Conservation (phyloP, 1,284 basidiomycete species). For the Clitocybe nebularis region DNA sequence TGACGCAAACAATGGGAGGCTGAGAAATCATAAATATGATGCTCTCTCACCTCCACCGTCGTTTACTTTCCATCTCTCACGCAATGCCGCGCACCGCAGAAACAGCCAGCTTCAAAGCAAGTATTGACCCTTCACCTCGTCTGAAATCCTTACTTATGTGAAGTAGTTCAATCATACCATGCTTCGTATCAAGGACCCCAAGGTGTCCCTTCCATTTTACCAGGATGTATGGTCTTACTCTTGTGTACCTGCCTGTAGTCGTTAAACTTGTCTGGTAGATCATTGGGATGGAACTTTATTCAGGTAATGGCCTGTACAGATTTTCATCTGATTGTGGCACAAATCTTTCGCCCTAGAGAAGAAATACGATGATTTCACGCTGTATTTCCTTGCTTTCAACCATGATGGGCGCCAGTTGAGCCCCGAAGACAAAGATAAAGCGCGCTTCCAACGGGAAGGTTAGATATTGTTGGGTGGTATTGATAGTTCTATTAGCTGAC, state of each 20-base stretch:
- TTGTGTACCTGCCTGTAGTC: too few relatives aligned
- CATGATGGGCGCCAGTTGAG: constrained; percentile 46
- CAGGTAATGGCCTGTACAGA: constrained; percentile 38
- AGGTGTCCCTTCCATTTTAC: constrained; percentile 76
- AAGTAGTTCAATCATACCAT: constrained; percentile 91
- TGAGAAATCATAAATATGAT: not conserved
- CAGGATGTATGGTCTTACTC: constrained; percentile 60
- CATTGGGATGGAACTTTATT: constrained; percentile 86
- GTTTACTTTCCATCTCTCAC: not conserved
- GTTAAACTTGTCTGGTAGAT: constrained; percentile 31
- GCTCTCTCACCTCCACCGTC: not conserved
- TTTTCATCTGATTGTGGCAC: constrained; percentile 5
- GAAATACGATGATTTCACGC: constrained; percentile 59
- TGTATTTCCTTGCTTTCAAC: constrained; percentile 82
- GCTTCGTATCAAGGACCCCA: constrained; percentile 88
- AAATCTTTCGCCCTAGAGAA: constrained; percentile 35
- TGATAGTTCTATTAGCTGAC: not conserved
- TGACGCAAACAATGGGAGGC: not conserved
- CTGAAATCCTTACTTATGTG: too few relatives aligned
- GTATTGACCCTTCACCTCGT: not conserved
- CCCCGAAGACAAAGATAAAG: constrained; percentile 42
- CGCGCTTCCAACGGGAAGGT: constrained; percentile 65
- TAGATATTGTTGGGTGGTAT: not conserved
- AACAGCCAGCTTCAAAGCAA: constrained; percentile 63
- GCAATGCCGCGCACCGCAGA: constrained; percentile 64